phyloP scores from a whole-genome alignment of 2,329 filamentous ascomycete species.

The Cercospora zeina region DNA sequence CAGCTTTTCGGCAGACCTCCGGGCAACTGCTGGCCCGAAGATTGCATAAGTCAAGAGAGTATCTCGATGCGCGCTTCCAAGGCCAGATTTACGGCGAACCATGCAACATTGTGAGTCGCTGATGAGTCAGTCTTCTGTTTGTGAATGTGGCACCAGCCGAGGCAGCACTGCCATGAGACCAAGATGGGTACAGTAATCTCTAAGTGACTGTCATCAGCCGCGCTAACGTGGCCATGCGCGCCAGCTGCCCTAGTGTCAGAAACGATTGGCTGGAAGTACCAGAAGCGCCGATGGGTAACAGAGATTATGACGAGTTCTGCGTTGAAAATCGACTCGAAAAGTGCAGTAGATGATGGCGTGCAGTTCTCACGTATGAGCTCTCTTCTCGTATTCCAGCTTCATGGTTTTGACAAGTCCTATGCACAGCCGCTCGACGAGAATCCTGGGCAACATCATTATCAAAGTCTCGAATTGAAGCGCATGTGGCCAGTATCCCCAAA shows the following conservation, averaged over 20 bases:
- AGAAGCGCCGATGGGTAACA: background rate
- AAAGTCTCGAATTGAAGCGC: slow-evolving; percentile 26
- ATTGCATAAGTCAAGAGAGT: background rate
- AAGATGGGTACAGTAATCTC: background rate
- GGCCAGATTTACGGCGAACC: background rate
- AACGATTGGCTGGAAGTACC: background rate
- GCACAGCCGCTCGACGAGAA: slow-evolving; percentile 15
- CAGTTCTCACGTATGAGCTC: background rate
- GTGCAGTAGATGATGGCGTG: background rate
- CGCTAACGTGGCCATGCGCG: background rate
- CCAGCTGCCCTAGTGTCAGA: background rate
- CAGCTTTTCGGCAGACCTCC: slow-evolving; percentile 1
- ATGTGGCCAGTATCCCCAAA: slow-evolving; percentile 33
- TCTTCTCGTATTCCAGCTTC: slow-evolving; percentile 8
- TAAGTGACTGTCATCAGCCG: background rate
- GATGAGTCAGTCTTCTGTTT: background rate
- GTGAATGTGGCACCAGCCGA: background rate
- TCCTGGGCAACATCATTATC: slow-evolving; percentile 9
- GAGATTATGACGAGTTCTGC: background rate
- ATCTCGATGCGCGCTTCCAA: background rate
- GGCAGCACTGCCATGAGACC: background rate
- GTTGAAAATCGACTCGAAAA: no score
- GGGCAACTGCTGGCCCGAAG: background rate
- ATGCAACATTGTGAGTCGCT: background rate
- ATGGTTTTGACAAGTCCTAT: slow-evolving; percentile 14